A percentile compares a stretch with the other conserved stretches of the same genome.
Evolutionary conservation across 192 early-diverging fungal species (phyloP).

Genomic region (Piromyces finnis): DNA sequence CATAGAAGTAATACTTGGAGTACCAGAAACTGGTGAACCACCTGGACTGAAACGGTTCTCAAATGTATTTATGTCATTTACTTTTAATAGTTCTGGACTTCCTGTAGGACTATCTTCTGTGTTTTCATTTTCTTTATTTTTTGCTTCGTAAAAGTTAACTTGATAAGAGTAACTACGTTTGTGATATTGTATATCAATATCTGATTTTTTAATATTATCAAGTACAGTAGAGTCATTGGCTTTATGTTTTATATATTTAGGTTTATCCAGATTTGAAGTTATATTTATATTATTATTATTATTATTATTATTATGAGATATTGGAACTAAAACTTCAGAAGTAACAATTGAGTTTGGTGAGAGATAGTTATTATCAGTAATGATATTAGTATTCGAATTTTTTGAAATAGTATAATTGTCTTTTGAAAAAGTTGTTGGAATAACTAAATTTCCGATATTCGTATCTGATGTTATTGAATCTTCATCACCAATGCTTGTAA

Average conservation of each 20-base stretch:
- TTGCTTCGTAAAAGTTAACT: background rate
- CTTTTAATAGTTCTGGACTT: background rate
- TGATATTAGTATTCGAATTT: background rate
- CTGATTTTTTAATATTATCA: background rate
- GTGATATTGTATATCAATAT: background rate
- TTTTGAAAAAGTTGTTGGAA: background rate
- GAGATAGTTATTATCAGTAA: background rate
- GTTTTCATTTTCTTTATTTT: background rate
- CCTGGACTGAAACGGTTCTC: background rate
- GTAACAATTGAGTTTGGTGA: background rate
- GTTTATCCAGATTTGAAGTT: background rate
- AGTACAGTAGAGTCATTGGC: background rate
- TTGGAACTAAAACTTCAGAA: background rate
- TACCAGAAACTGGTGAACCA: background rate
- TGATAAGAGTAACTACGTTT: background rate
- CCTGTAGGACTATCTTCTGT: background rate
- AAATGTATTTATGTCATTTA: background rate
- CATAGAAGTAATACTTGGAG: background rate
- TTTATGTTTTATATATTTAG: background rate
- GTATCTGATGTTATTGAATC: background rate
- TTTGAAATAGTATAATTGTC: background rate
- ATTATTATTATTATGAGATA: no score
- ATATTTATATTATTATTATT: background rate
- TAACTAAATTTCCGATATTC: background rate
- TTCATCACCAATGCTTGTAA: background rate